Conservation (phyloP, 768 basidiomycete genomes). For the Hericium alpestre region DNA sequence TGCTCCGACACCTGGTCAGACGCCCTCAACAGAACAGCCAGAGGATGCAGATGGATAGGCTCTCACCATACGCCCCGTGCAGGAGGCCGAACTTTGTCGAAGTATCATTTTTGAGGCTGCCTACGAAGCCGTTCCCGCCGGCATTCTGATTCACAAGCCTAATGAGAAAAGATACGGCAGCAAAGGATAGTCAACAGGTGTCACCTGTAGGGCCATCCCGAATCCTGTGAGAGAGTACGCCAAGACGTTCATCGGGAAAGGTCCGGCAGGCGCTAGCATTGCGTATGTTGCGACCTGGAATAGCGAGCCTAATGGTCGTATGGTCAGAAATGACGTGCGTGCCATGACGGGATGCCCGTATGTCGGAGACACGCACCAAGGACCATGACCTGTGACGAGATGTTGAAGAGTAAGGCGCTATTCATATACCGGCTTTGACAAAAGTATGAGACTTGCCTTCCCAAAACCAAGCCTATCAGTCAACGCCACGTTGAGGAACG, state of each 20-base stretch:
- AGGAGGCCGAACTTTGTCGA: conserved; percentile 17
- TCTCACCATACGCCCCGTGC: conserved; percentile 19
- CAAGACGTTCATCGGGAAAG: conserved; percentile 35
- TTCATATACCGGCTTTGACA: no score
- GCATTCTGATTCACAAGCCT: conserved; percentile 24
- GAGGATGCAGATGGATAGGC: neutral
- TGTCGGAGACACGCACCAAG: neutral
- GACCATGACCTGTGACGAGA: neutral
- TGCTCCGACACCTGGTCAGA: conserved; percentile 24
- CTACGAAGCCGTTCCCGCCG: conserved; percentile 36
- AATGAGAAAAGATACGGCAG: no score
- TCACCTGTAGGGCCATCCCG: conserved; percentile 37
- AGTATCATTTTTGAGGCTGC: conserved; percentile 28
- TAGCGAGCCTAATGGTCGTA: conserved; percentile 14
- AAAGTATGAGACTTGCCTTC: conserved; percentile 22
- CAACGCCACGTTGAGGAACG: conserved; percentile 28
- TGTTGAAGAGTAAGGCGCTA: no score
- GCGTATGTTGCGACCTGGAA: conserved; percentile 22
- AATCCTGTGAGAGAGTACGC: conserved; percentile 34
- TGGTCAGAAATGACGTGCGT: no score
- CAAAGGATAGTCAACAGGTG: neutral
- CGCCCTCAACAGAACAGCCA: neutral
- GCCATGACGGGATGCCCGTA: no score
- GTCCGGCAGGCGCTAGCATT: conserved; percentile 31
- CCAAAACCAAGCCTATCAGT: conserved; percentile 33